Evolutionary conservation across 2,329 filamentous ascomycete genomes (phyloP).

Genomic region (Huntiella savannae): DNA sequence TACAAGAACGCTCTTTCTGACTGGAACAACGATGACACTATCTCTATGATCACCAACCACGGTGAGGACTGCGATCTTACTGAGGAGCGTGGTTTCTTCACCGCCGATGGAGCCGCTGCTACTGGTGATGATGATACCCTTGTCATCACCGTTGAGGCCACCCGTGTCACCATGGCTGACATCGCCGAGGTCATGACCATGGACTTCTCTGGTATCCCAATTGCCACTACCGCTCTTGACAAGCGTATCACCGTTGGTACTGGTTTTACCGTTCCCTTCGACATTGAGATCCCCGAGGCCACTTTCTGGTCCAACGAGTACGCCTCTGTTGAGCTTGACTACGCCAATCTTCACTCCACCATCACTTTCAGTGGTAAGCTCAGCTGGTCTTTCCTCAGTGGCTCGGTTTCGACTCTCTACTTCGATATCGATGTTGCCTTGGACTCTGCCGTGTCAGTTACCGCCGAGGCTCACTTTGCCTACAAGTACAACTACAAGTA

Average conservation of each 20-base stretch:
- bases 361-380: conserved; percentile 24
- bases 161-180: conserved; percentile 18
- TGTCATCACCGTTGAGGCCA: conserved; percentile 17
- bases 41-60: conserved; percentile 25
- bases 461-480: conserved; percentile 18
- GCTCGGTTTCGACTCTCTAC: conserved; percentile 16
- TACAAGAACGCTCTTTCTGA: conserved; percentile 12
- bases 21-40: conserved; percentile 12
- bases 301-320: conserved; percentile 16
- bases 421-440: conserved; percentile 25
- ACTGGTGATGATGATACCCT: neutral
- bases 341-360: conserved; percentile 18
- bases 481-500: conserved; percentile 20
- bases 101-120: conserved; percentile 16
- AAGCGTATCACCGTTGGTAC: neutral
- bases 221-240: conserved; percentile 13
- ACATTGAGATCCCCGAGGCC: conserved; percentile 7
- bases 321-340: conserved; percentile 19
- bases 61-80: conserved; percentile 22
- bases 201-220: conserved; percentile 16
- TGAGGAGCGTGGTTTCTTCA: conserved; percentile 22
- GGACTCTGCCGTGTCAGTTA: conserved; percentile 20
- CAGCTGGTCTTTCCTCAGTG: conserved; percentile 4
- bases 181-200: conserved; percentile 14
- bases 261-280: conserved; percentile 1